Evolutionary conservation across 192 early-diverging fungal genomes (phyloP).

Genomic region (Geosiphon pyriformis): DNA sequence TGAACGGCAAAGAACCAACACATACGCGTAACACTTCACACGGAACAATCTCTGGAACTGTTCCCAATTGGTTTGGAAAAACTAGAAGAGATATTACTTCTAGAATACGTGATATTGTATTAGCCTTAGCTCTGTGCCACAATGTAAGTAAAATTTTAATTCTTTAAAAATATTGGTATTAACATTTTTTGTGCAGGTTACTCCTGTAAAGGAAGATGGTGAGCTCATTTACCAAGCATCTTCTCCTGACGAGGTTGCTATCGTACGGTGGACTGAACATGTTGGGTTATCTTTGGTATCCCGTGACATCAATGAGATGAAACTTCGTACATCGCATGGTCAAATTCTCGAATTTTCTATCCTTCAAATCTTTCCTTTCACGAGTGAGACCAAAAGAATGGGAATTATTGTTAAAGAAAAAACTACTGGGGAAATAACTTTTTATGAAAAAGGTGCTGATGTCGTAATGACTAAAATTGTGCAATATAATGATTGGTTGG

Average conservation of each 20-base stretch:
- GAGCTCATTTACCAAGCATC: conserved; percentile 86
- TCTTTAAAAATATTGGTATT: background rate
- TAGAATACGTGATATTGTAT: conserved; percentile 81
- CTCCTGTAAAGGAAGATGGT: conserved; percentile 60
- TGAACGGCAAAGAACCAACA: background rate
- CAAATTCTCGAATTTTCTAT: conserved; percentile 65
- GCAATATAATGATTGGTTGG: conserved; percentile 92
- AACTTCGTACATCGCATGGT: conserved; percentile 51
- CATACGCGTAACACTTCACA: background rate
- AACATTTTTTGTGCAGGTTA: conserved; percentile 44
- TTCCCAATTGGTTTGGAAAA: conserved; percentile 44
- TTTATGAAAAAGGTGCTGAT: conserved; percentile 94
- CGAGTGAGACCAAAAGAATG: conserved; percentile 97
- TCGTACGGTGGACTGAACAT: conserved; percentile 88
- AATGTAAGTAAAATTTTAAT: conserved; percentile 54
- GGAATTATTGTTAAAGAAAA: conserved; percentile 80
- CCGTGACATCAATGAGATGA: conserved; percentile 67
- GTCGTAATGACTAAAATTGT: conserved; percentile 85
- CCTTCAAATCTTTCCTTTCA: conserved; percentile 96
- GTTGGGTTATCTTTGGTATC: conserved; percentile 78
- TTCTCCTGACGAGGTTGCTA: conserved; percentile 94
- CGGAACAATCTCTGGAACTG: conserved; percentile 26
- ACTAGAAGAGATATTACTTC: conserved; percentile 78
- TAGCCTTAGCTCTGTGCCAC: conserved; percentile 85
- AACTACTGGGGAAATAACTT: conserved; percentile 68